Evolutionary conservation across 805 yeast genomes (phyloP).

Genomic region (Saccharomycopsis javanensis): DNA sequence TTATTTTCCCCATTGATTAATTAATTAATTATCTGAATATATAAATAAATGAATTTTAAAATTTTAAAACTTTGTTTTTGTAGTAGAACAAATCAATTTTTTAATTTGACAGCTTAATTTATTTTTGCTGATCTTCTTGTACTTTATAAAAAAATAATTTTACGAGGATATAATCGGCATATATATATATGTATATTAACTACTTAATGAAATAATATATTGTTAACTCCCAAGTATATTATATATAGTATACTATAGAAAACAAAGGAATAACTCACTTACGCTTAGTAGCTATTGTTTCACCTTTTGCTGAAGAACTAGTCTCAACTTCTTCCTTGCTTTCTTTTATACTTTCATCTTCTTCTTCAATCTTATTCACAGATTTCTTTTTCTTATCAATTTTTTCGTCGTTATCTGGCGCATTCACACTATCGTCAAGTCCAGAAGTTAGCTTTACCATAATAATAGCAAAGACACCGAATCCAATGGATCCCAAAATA

Average conservation of each 20-base stretch:
- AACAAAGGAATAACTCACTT: not conserved
- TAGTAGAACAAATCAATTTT: no score
- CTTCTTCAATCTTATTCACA: constrained; percentile 3
- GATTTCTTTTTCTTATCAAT: constrained; percentile 7
- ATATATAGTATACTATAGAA: no score
- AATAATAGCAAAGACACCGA: constrained; percentile 35
- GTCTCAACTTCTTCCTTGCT: constrained; percentile 7
- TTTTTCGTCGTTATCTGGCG: constrained; percentile 3
- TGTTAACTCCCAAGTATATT: no score
- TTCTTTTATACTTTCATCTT: not conserved
- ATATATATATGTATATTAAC: no score
- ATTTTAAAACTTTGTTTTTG: not conserved
- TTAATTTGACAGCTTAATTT: not conserved
- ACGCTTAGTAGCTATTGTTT: constrained; percentile 17
- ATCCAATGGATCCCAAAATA: constrained; percentile 31
- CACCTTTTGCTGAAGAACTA: constrained; percentile 12
- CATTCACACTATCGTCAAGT: constrained; percentile 14
- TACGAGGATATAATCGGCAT: no score
- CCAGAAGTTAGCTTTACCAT: constrained; percentile 16
- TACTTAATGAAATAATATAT: no score
- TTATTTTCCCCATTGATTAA: not conserved
- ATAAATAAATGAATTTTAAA: not conserved
- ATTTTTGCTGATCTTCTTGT: no score
- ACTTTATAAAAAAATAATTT: no score
- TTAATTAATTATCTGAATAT: not conserved